Percentiles rank a stretch among this genome's conserved stretches.
Evolutionary conservation across 345 rosid species (phyloP).

Genomic region (Lagerstroemia speciosa): DNA sequence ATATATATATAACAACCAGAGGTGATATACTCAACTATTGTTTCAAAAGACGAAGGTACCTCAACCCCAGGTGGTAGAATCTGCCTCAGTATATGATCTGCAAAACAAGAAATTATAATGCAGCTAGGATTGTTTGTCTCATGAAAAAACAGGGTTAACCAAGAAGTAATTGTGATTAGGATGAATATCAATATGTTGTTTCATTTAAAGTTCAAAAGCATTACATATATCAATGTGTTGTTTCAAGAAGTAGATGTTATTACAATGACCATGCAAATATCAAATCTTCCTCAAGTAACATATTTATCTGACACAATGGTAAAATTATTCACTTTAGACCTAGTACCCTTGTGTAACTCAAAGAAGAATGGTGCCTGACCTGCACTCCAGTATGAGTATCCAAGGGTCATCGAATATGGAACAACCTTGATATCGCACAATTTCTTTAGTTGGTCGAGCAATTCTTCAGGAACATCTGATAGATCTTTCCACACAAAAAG

Average conservation of each 20-base stretch:
- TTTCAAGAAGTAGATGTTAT: neutral
- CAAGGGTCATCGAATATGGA: constrained; percentile 66
- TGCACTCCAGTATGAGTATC: constrained; percentile 90
- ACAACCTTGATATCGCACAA: constrained; percentile 49
- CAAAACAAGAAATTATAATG: constrained; percentile 6
- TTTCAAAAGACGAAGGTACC: constrained; percentile 92
- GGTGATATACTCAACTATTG: constrained; percentile 65
- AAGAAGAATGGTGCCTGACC: constrained; percentile 30
- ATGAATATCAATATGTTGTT: neutral
- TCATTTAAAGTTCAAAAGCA: no score
- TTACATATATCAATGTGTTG: neutral
- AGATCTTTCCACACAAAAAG: constrained; percentile 49
- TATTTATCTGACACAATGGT: neutral
- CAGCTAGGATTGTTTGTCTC: neutral
- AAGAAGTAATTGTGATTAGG: no score
- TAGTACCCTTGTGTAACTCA: neutral
- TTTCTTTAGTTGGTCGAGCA: constrained; percentile 51
- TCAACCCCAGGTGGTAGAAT: constrained; percentile 82
- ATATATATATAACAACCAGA: constrained; percentile 8
- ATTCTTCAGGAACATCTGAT: constrained; percentile 50
- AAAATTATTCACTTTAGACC: neutral
- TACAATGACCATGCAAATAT: neutral
- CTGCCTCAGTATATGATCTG: constrained; percentile 86
- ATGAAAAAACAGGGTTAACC: neutral
- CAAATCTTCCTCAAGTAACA: neutral